These are phyloP conservation scores for Ilyonectria mors-panacis DNA, from an alignment of 2,329 filamentous ascomycete genomes.

Conservation along the genomic window DNA sequence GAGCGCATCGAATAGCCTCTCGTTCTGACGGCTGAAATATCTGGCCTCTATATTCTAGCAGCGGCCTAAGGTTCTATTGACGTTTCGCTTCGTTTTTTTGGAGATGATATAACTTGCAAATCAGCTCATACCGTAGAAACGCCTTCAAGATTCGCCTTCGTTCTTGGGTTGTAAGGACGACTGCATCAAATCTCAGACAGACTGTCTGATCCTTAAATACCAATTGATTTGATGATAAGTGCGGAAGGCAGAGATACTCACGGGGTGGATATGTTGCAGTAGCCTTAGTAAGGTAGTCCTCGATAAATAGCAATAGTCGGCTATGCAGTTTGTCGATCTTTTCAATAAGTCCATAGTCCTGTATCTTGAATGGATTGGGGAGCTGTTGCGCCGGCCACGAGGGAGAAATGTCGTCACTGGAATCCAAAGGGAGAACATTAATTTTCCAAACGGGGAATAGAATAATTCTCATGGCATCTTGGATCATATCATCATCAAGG, in stretches of 20 bases:
- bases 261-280: constrained; percentile 25
- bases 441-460: not conserved
- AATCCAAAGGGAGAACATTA: not conserved
- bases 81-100: not conserved
- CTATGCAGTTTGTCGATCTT: constrained; percentile 10
- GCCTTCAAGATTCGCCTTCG: constrained; percentile 21
- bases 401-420: not conserved
- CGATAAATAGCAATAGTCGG: constrained; percentile 24
- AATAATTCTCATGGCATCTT: constrained; percentile 34
- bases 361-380: constrained; percentile 11
- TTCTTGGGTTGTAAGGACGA: constrained; percentile 14
- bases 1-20: constrained; percentile 28
- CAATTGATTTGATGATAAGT: not conserved
- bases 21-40: not conserved
- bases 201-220: constrained; percentile 26
- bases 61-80: not conserved
- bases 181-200: constrained; percentile 5
- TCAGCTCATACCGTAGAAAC: constrained; percentile 30
- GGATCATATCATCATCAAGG: constrained; percentile 27
- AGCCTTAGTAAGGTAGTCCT: constrained; percentile 40
- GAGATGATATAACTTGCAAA: constrained; percentile 4
- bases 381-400: constrained; percentile 23
- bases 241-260: constrained; percentile 31
- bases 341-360: not conserved
- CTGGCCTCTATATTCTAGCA: not conserved